Conservation (phyloP, 352 stramenopile genomes). For the Thraustochytrium sp. region DNA sequence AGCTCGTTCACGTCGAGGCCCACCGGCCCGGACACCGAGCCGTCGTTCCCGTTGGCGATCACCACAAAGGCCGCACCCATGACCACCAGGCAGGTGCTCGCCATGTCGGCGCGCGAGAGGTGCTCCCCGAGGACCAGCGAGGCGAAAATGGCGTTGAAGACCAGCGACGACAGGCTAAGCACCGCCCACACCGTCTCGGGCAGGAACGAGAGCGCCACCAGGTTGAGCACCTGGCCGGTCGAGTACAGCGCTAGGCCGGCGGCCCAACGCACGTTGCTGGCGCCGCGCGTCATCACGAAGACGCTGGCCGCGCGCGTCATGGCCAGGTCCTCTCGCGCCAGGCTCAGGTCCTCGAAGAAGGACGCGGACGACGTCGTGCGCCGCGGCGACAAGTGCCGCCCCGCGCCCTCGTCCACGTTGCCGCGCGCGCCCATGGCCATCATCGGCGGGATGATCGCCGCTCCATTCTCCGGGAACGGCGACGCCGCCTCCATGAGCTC, state of each 20-base stretch:
- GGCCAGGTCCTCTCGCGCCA: background rate
- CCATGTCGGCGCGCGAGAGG: background rate
- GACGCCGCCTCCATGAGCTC: background rate
- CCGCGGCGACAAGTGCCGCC: background rate
- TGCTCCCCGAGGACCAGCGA: background rate
- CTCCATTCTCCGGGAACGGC: no score
- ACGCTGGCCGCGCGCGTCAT: background rate
- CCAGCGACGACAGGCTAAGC: slow-evolving; percentile 30
- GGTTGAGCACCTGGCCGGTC: slow-evolving; percentile 5
- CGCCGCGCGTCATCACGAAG: background rate
- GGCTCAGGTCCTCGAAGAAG: slow-evolving; percentile 10
- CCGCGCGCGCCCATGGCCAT: background rate
- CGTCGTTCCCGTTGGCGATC: background rate
- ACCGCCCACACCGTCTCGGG: slow-evolving; percentile 22
- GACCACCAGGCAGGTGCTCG: background rate
- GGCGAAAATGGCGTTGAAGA: slow-evolving; percentile 6
- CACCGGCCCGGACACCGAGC: background rate
- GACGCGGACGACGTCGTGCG: background rate
- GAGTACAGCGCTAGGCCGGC: background rate
- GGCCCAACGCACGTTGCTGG: slow-evolving; percentile 20
- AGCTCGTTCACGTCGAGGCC: no score
- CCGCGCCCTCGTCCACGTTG: background rate
- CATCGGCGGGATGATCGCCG: no score
- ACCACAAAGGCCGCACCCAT: slow-evolving; percentile 5
- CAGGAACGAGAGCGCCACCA: slow-evolving; percentile 22